A percentile compares a stretch with the other conserved stretches of the same genome.
phyloP scores from a whole-genome alignment of 2,329 filamentous ascomycete species.

The Colletotrichum endophyticum region DNA sequence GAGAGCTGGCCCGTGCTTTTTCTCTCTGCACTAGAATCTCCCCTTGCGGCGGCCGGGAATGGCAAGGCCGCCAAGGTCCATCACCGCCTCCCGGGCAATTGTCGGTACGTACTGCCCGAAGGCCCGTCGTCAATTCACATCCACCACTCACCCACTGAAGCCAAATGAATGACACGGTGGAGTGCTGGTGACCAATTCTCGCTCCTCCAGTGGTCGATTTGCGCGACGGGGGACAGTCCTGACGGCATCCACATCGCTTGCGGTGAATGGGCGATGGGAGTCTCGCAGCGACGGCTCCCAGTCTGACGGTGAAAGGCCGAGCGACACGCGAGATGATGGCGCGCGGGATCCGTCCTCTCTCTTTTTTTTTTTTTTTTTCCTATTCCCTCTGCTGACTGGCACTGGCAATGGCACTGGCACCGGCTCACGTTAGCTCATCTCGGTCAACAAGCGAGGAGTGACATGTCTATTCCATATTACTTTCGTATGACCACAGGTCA shows the following conservation, averaged over 20 bases:
- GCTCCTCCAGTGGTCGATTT: not conserved
- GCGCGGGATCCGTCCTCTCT: conserved; percentile 9
- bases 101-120: not conserved
- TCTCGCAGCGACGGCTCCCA: not conserved
- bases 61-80: not conserved
- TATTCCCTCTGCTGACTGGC: not conserved
- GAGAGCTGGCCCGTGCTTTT: not conserved
- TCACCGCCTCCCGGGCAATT: conserved; percentile 5
- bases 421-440: conserved; percentile 2
- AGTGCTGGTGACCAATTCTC: conserved; percentile 5
- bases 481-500: conserved; percentile 10
- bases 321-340: not conserved
- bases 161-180: not conserved
- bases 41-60: not conserved
- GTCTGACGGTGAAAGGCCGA: not conserved
- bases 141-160: not conserved
- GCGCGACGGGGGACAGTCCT: not conserved
- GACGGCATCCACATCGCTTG: not conserved
- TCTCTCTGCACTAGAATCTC: not conserved
- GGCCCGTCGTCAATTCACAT: not conserved
- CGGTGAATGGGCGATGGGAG: not conserved
- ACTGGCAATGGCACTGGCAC: not conserved
- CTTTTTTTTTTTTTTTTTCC: not conserved
- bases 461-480: conserved; percentile 5
- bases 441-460: not conserved